Base-by-base conservation (phyloP, 164 flowering plant species). In the Sedum album region DNA sequence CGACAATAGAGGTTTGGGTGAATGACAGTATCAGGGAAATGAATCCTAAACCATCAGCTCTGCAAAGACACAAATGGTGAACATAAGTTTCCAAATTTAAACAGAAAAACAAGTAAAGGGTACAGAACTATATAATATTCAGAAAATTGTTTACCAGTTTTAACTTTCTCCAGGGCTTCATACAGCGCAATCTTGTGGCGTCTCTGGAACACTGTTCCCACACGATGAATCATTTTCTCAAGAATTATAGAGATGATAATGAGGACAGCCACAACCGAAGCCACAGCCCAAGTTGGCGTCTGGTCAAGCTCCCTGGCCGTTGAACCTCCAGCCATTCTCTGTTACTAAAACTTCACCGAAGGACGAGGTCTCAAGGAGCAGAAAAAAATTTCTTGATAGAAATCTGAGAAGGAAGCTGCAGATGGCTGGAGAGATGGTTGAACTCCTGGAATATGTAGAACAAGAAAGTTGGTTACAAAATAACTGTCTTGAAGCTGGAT, bases 281-380 rank as follows among this genome's bases (percentile, higher is more conserved):
- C 87, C 6, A 91, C 97, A 1, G 97, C 93, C 96, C 97, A 91
- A 66, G 97, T 87, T 1, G 97, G 89, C 11, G 96, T 89, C 71
- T 84, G 84, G 72, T 83, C 86, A 1, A 91, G 87, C 76, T 82
- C 75, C 72, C 82, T 81, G 15, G 68, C 31, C 25, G 31, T 13
- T 1, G 70, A 21, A 20, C 67, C 57, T 17, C 14, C 44, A 20
- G 23, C 66, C 44, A 35, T 39, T 64, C n/a, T 39, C 66, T 23
- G 23, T 25, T 31, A 6, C 23, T 36, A 35, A 23, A 21, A n/a
- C 28, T 28, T 18, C 26, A 44, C 7, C 55, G 4, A 49, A 49
- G 25, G 55, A 5, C 60, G 23, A 21, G 25, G 23, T 23, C 55
- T 4, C 25, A 53, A 11, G 60, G 20, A 5, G 60, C 60, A 53